These are phyloP conservation scores for Torulaspora globosa DNA, from an alignment of 1,139 yeast genomes.

Conservation along the genomic window DNA sequence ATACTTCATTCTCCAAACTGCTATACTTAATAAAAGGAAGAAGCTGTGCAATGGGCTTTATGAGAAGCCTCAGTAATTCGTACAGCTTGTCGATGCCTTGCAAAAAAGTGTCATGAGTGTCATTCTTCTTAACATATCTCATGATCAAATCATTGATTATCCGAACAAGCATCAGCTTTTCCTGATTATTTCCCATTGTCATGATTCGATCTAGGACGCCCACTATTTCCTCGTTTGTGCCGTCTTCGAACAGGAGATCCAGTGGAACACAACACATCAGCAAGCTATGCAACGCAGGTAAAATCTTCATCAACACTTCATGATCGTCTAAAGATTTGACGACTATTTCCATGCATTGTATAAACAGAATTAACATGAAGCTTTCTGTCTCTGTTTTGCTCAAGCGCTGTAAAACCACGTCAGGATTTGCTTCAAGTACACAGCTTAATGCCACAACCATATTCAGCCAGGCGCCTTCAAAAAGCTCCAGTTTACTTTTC, in stretches of 20 bases:
- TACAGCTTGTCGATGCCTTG: conserved; percentile 71
- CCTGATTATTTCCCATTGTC: conserved; percentile 53
- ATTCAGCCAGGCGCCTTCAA: conserved; percentile 71
- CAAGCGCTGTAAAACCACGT: conserved; percentile 42
- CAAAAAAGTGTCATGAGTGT: conserved; percentile 39
- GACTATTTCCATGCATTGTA: conserved; percentile 77
- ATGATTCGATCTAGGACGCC: conserved; percentile 74
- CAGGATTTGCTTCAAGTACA: conserved; percentile 51
- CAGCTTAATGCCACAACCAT: conserved; percentile 73
- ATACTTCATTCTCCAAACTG: conserved; percentile 36
- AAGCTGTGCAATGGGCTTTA: conserved; percentile 57
- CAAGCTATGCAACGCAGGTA: conserved; percentile 54
- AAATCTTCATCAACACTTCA: conserved; percentile 40
- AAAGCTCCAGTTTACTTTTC: conserved; percentile 47
- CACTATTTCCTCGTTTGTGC: conserved; percentile 68
- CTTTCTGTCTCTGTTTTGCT: conserved; percentile 56
- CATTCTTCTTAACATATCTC: conserved; percentile 32
- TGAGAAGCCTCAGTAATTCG: conserved; percentile 70
- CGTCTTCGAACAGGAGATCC: conserved; percentile 59
- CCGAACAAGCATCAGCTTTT: conserved; percentile 52
- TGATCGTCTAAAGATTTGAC: conserved; percentile 40
- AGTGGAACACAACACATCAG: conserved; percentile 57
- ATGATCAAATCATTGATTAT: conserved; percentile 50
- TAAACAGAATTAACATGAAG: conserved; percentile 75
- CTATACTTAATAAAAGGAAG: conserved; percentile 56